Conservation (phyloP, 2,329 filamentous ascomycete species). For the Diaporthe citriasiana region DNA sequence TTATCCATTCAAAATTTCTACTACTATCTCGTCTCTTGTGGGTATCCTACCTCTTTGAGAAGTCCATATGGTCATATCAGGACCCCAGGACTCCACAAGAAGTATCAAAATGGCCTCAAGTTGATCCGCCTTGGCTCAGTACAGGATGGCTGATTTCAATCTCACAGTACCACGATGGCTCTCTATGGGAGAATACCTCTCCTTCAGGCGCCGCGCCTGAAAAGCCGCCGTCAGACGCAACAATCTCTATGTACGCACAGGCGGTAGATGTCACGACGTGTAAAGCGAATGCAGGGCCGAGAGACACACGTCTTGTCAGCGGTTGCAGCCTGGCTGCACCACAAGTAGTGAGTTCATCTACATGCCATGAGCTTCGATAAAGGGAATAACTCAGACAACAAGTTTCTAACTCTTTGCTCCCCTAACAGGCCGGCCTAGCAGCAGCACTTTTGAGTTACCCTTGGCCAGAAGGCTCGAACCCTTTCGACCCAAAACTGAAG, state of each 20-base stretch:
- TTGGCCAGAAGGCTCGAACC: not conserved
- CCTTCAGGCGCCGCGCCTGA: not conserved
- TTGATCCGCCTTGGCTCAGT: not conserved
- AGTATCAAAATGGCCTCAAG: not conserved
- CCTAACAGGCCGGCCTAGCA: not conserved
- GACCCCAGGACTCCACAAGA: not conserved
- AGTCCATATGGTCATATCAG: not conserved
- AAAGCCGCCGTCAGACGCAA: not conserved
- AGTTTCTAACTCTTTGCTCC: not conserved
- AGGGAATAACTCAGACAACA: not conserved
- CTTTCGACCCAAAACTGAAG: not conserved
- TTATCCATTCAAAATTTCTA: not conserved
- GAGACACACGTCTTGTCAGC: too few relatives aligned
- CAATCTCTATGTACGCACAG: not conserved
- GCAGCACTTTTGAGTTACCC: conserved; percentile 9
- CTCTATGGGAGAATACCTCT: conserved; percentile 8
- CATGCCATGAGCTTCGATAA: not conserved
- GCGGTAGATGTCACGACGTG: not conserved
- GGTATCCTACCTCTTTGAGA: not conserved
- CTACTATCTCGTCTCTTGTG: not conserved
- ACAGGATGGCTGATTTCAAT: not conserved
- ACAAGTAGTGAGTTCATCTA: not conserved
- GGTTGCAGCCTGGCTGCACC: not conserved
- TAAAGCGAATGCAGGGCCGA: not conserved
- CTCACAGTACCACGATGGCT: conserved; percentile 25